Base-by-base conservation (phyloP, 2,329 filamentous ascomycete genomes). In the Leptographium galeiforme region DNA sequence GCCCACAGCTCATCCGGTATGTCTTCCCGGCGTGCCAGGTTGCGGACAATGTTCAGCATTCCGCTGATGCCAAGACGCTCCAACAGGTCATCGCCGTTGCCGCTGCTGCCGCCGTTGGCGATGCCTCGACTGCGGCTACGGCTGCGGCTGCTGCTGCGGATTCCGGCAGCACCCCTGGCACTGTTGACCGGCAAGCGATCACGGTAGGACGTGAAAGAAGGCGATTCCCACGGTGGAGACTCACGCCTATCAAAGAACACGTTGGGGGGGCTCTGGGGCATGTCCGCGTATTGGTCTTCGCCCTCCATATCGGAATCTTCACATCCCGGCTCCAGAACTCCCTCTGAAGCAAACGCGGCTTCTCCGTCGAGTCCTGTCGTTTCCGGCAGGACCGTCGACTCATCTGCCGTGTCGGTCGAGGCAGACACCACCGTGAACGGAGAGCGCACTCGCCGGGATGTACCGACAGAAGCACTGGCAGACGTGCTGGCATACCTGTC, bases 1-100 rank as follows among this genome's bases (percentile, higher is more conserved):
- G 79, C 79, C 88, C 88, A 94, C 81, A 85, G 90, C 58, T 88
- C 82, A 57, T 93, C 87, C 0, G 87, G 85, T 52, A 93, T 84
- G 60, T 90, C 85, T 62, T 87, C 78, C 30, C 86, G 73, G 18
- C 78, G 75, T 38, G 83, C 80, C 53, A 94, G 73, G 45, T 80
- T 76, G 59, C 84, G 80, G 39, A 93, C 74, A 48, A 94, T 84
- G 50, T 76, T 75, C 60, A 87, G 83, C 77, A 90, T 84, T 47
- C 82, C 79, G 25, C 78, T 74, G 10, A 63, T 58, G 18, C 61
- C 62, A 32, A 85, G 66, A 51, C 63, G 63, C 55, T 69, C 66
- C 10, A 66, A 55, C 14, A 64, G 60, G 6, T 68, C 66, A 8
- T 63, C 63, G 62, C 61, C 36, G 52, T 51, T 48, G 36, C 13